Conservation (phyloP, 2,329 filamentous ascomycete genomes). For the Fusarium sulawesiense region DNA sequence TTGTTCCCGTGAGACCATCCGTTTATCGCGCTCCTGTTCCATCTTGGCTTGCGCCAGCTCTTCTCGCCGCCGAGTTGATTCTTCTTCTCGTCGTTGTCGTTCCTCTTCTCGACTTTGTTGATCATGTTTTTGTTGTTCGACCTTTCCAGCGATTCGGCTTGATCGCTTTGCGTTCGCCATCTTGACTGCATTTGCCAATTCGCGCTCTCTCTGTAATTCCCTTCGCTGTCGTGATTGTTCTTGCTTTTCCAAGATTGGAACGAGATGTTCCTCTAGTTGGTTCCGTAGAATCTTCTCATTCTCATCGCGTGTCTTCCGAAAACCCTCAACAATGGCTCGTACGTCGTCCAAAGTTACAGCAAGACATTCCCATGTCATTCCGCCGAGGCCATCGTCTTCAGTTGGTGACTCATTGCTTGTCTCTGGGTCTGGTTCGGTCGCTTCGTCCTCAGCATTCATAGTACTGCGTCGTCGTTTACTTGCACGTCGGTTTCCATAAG, state of each 20-base stretch:
- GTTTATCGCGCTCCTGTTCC: slow-evolving; percentile 80
- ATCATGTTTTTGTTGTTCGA: slow-evolving; percentile 80
- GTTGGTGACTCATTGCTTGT: slow-evolving; percentile 47
- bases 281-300: slow-evolving; percentile 85
- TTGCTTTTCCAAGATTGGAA: slow-evolving; percentile 86
- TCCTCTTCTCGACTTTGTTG: slow-evolving; percentile 78
- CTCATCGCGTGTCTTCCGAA: slow-evolving; percentile 81
- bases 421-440: slow-evolving; percentile 53
- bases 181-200: slow-evolving; percentile 83
- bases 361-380: slow-evolving; percentile 90
- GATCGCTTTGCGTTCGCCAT: slow-evolving; percentile 95
- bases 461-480: slow-evolving; percentile 78
- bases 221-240: slow-evolving; percentile 79
- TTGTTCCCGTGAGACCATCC: slow-evolving; percentile 85
- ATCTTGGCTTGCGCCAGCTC: slow-evolving; percentile 68
- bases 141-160: slow-evolving; percentile 84
- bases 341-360: slow-evolving; percentile 86
- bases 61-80: slow-evolving; percentile 73
- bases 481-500: slow-evolving; percentile 66
- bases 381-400: slow-evolving; percentile 74
- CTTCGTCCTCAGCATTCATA: slow-evolving; percentile 47
- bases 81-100: slow-evolving; percentile 60
- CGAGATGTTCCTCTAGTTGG: slow-evolving; percentile 78
- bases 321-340: slow-evolving; percentile 73
- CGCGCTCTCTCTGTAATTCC: slow-evolving; percentile 76